phyloP scores from a whole-genome alignment of 2,329 filamentous ascomycete species.

The Fusarium mangiferae region DNA sequence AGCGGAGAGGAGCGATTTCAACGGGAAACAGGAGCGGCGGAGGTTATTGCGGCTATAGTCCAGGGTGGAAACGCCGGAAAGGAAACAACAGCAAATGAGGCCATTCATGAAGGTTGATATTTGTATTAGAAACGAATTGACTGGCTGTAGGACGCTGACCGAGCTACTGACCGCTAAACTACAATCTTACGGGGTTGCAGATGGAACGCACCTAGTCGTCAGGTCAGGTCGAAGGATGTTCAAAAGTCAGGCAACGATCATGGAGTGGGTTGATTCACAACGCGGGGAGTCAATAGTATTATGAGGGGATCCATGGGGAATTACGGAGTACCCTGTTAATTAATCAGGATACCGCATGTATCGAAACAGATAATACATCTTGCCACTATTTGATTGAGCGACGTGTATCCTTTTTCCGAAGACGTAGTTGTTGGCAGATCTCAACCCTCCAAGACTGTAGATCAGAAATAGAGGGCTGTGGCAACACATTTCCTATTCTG shows the following conservation, averaged over 20 bases:
- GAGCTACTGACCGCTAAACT: slow-evolving; percentile 18
- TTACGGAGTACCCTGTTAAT: slow-evolving; percentile 13
- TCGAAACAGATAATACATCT: slow-evolving; percentile 4
- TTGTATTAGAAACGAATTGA: slow-evolving; percentile 13
- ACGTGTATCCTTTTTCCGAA: neutral
- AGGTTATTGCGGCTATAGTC: neutral
- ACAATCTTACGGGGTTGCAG: slow-evolving; percentile 13
- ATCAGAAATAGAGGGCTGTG: slow-evolving; percentile 32
- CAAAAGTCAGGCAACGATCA: slow-evolving; percentile 34
- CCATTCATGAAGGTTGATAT: slow-evolving; percentile 19
- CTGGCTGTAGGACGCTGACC: slow-evolving; percentile 6
- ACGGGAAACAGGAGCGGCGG: slow-evolving; percentile 22
- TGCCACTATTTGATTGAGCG: slow-evolving; percentile 6
- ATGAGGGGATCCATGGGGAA: slow-evolving; percentile 19
- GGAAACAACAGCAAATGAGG: slow-evolving; percentile 18
- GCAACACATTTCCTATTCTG: slow-evolving; percentile 8
- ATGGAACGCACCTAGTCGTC: slow-evolving; percentile 4
- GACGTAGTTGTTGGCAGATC: slow-evolving; percentile 31
- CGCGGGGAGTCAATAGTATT: neutral
- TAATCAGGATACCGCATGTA: neutral
- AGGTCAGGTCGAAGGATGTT: slow-evolving; percentile 20
- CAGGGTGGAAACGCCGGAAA: neutral
- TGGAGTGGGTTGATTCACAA: slow-evolving; percentile 30
- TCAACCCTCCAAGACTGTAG: slow-evolving; percentile 27
- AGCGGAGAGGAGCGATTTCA: slow-evolving; percentile 17